Percentiles rank a stretch among this genome's conserved stretches.
Evolutionary conservation across 768 basidiomycete species (phyloP).

Genomic region (Mycena filopes): DNA sequence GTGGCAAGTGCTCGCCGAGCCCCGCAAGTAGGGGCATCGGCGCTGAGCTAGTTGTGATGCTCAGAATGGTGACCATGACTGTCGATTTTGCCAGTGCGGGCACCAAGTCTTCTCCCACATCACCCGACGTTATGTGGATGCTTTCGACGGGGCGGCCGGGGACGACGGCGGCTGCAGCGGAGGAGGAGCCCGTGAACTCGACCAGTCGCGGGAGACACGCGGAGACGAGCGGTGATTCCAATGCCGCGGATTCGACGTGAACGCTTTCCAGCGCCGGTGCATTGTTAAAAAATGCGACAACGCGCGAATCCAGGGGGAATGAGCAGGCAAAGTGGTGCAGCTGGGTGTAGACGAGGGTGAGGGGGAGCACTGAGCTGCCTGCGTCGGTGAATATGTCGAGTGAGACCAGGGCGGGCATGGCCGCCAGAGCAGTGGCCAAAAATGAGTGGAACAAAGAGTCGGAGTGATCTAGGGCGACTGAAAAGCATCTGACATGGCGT

Average conservation of each 20-base stretch:
- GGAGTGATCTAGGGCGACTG: constrained; percentile 60
- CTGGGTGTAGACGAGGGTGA: constrained; percentile 50
- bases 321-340: constrained; percentile 69
- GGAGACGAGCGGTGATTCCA: constrained; percentile 48
- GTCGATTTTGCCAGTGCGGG: constrained; percentile 61
- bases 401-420: constrained; percentile 71
- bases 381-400: constrained; percentile 67
- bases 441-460: constrained; percentile 56
- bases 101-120: constrained; percentile 67
- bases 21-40: constrained; percentile 67
- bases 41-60: constrained; percentile 66
- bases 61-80: constrained; percentile 63
- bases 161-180: constrained; percentile 64
- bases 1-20: constrained; percentile 66
- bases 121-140: constrained; percentile 70
- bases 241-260: constrained; percentile 64
- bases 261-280: constrained; percentile 57
- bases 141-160: constrained; percentile 74
- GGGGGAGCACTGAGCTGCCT: constrained; percentile 65
- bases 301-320: constrained; percentile 67
- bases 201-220: constrained; percentile 55
- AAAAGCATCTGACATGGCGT: constrained; percentile 68
- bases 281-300: constrained; percentile 67
- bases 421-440: constrained; percentile 63
- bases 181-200: constrained; percentile 71